A percentile compares a stretch with the other conserved stretches of the same genome.
These are phyloP conservation scores for Mallotus nudiflorus DNA, from an alignment of 345 rosid species.

Conservation along the genomic window DNA sequence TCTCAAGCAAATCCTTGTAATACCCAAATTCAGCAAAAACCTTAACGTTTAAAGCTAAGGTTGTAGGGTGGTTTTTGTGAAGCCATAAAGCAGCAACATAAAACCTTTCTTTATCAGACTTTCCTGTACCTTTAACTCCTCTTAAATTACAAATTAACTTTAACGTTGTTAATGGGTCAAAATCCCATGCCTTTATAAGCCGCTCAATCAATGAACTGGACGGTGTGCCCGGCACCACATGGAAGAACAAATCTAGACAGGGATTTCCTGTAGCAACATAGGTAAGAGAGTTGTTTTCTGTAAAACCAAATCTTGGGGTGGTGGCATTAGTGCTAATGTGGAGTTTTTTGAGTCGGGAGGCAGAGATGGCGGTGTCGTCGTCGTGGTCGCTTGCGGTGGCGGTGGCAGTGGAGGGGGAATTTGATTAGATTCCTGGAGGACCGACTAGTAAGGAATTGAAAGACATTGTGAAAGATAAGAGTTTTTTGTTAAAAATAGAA, in stretches of 20 bases:
- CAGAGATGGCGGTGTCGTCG: too few relatives aligned
- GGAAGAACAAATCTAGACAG: slow-evolving; percentile 24
- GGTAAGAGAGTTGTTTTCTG: slow-evolving; percentile 4
- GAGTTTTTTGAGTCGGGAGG: too few relatives aligned
- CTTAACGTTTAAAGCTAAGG: slow-evolving; percentile 13
- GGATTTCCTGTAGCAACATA: slow-evolving; percentile 13
- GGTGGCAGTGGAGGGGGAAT: too few relatives aligned
- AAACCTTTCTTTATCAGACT: slow-evolving; percentile 26
- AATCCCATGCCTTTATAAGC: slow-evolving; percentile 6
- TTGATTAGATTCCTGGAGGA: too few relatives aligned
- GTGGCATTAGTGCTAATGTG: too few relatives aligned
- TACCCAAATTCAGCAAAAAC: slow-evolving; percentile 16
- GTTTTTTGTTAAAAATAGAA: too few relatives aligned
- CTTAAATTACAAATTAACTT: slow-evolving; percentile 22
- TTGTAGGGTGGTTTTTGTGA: slow-evolving; percentile 15
- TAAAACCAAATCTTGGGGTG: too few relatives aligned
- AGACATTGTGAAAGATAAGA: too few relatives aligned
- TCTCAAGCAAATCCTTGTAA: slow-evolving; percentile 13
- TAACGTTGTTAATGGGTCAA: slow-evolving; percentile 13
- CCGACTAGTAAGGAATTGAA: too few relatives aligned
- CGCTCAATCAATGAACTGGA: neutral
- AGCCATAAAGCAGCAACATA: slow-evolving; percentile 18
- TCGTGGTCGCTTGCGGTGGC: too few relatives aligned
- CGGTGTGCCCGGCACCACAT: slow-evolving; percentile 14
- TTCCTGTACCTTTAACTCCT: slow-evolving; percentile 25